Base-by-base conservation (phyloP, 805 yeast genomes). In the Suhomyces prunicola region DNA sequence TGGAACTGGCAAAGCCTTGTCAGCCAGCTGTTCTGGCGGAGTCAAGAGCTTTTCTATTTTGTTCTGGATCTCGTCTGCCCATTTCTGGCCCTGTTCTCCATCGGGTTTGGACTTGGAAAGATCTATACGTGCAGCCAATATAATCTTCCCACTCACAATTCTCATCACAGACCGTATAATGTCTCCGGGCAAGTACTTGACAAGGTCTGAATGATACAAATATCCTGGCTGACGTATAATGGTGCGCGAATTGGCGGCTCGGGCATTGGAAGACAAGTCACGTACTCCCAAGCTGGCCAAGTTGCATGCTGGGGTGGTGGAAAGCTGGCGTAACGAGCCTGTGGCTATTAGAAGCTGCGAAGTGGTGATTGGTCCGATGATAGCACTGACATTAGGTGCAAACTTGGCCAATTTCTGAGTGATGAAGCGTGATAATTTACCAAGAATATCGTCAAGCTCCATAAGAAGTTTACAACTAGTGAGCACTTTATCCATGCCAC, bases 41-140 rank as follows among this genome's bases (percentile, higher is more conserved):
- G 85, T 83, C 24, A 83, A 79, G 31, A 90, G 68, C 60, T 89
- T 90, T 42, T 84, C 90, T 6, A 94, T 73, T 58, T 86, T 87
- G 4, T 72, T 70, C 19, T 72, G 63, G 2, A 94, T 78, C 51
- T 93, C 94, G 1, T 69, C 64, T 41, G 76, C 69, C 82, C 87
- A 86, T 53, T 76, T 75, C 2, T 41, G 26, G 0, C 97, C 98
- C 40, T 79, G 63, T 0, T 68, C 55, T 0, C 87, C 88, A 53
- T 78, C 78, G 0, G 71, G 62, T 44, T 60, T 57, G 29, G 74
- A 63, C 6, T 47, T 63, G 1, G 86, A 73, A 15, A 80, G 71
- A 63, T 93, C 99, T 4, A 93, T 76, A 55, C 98, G 74, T 0
- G 97, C 90, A 0, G 97, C 94, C 6, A 94, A 71, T 0, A 88